Evolutionary conservation across 495 filamentous ascomycete species (phyloP).

Genomic region (Clavariopsis aquatica): DNA sequence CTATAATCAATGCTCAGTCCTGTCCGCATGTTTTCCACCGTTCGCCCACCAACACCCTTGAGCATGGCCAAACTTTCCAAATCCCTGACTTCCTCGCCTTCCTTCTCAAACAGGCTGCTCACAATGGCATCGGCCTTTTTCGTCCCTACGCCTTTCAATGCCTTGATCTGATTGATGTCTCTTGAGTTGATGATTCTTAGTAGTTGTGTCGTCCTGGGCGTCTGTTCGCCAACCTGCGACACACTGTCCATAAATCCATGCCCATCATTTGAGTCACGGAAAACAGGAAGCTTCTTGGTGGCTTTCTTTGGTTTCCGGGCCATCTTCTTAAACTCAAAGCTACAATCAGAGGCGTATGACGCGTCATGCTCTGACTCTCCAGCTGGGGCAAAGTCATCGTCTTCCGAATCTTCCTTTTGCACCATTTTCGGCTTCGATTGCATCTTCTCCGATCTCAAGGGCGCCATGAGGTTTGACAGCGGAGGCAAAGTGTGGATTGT

Average conservation of each 20-base stretch:
- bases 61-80: conserved; percentile 56
- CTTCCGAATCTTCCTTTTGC: conserved; percentile 41
- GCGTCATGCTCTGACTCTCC: conserved; percentile 37
- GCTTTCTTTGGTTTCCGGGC: conserved; percentile 38
- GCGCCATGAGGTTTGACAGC: conserved; percentile 8
- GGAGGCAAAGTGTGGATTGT: background rate
- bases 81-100: conserved; percentile 51
- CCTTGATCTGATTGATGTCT: conserved; percentile 65
- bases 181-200: conserved; percentile 85
- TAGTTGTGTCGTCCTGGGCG: conserved; percentile 69
- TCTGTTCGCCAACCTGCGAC: conserved; percentile 45
- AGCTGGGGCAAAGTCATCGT: conserved; percentile 44
- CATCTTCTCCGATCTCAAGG: conserved; percentile 5
- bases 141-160: conserved; percentile 69
- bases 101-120: conserved; percentile 54
- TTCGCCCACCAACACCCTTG: conserved; percentile 61
- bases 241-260: conserved; percentile 2
- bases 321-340: conserved; percentile 48
- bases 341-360: conserved; percentile 44
- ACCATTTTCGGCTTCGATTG: background rate
- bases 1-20: conserved; percentile 26
- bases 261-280: conserved; percentile 34
- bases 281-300: conserved; percentile 38
- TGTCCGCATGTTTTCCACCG: conserved; percentile 56
- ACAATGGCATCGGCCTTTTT: conserved; percentile 68